Conservation (phyloP, 192 early-diverging fungal genomes). For the Phlyctochytrium planicorne region DNA sequence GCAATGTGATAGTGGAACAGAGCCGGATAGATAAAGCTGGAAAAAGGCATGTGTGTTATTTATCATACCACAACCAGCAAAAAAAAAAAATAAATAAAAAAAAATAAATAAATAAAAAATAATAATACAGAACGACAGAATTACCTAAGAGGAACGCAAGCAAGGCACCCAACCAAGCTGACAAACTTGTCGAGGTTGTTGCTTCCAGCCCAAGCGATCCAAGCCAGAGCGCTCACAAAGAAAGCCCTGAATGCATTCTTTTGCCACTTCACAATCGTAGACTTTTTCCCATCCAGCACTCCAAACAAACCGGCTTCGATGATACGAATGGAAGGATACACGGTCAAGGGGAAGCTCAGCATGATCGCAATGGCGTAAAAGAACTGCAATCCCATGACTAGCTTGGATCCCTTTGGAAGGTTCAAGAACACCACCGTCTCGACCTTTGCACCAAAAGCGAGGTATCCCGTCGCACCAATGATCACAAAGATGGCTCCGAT, state of each 20-base stretch:
- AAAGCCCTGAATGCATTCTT: constrained; percentile 79
- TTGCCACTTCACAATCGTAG: constrained; percentile 76
- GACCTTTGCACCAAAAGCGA: constrained; percentile 81
- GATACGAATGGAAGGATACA: constrained; percentile 94
- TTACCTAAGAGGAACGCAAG: constrained; percentile 59
- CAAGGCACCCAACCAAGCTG: constrained; percentile 77
- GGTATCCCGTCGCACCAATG: constrained; percentile 78
- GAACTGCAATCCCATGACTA: constrained; percentile 72
- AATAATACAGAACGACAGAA: constrained; percentile 11
- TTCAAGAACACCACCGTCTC: constrained; percentile 88
- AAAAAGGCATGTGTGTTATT: constrained; percentile 2
- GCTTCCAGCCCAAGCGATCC: constrained; percentile 73
- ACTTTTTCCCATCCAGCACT: constrained; percentile 71
- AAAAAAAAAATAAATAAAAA: too few species aligned
- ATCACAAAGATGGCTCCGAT: constrained; percentile 80
- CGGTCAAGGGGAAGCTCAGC: constrained; percentile 86
- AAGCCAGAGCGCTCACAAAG: constrained; percentile 65
- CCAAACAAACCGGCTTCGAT: constrained; percentile 84
- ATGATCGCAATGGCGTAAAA: constrained; percentile 92
- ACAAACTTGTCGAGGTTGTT: constrained; percentile 81
- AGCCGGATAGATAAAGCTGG: constrained; percentile 81
- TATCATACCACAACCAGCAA: too few species aligned
- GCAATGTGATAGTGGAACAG: constrained; percentile 72
- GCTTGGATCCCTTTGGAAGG: constrained; percentile 65
- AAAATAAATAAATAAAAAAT: too few species aligned